Evolutionary conservation across 1,139 yeast genomes (phyloP), one percentile per base, ranked within the genome.

Genomic region (Sporopachydermia cereana): DNA sequence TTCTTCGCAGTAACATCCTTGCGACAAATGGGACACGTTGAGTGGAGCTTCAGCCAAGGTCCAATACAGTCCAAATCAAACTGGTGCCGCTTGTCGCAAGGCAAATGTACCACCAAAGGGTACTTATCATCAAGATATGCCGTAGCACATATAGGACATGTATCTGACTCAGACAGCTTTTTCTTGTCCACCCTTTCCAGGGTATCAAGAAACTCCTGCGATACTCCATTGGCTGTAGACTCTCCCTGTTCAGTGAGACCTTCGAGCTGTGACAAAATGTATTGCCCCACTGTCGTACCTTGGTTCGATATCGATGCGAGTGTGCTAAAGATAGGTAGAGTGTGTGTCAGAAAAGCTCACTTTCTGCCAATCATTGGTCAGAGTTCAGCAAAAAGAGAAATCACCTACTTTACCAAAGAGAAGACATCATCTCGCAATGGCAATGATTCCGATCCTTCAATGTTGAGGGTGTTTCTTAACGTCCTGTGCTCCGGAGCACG

Each of bases 31-130:
- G 97, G 97, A 58, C 97, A 89, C 0, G 95, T 86, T 1, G 80
- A 69, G 55, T 84, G 82, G 49, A 79, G 67, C 51, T 77, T 76
- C 45, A 89, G 66, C 97, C 97, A 89, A 0, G 95, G 93, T 0
- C 83, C 83, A 39, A 89, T 78, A 59, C 97, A 89, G 54, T 89
- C 96, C 53, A 88, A 67, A 58, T 89, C 97, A 61, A 84, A 89
- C 36, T 71, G 71, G 61, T 89, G 97, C 43, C 69, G 74, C 3
- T 66, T 59, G 43, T 73, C 71, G 58, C 96, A 91, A 0, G 96
- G 95, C 30, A 89, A 68, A 53, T 73, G 67, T 17, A 86, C 96
- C 12, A 89, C 77, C 47, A 89, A 66, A 1, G 96, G 96, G 54
- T 82, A 79, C 44, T 76, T 68, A 58, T 86, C 95, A 41, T 80